Conservation (phyloP, 2,329 filamentous ascomycete species). For the Ophiognomonia clavigignenti-juglandacearum region DNA sequence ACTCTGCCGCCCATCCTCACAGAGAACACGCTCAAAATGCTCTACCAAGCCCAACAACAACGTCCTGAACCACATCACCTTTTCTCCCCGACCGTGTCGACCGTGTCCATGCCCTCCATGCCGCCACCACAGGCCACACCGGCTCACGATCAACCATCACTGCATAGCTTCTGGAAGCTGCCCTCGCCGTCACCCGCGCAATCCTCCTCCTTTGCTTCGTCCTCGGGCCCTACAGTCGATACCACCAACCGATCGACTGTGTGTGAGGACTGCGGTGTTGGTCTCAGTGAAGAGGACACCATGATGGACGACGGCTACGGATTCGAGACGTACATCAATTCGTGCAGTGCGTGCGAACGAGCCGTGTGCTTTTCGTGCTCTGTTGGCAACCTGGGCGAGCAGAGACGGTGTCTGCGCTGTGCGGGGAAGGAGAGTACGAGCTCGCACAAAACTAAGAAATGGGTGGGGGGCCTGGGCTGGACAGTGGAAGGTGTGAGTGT, state of each 20-base stretch:
- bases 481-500: too few species aligned
- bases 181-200: slow-evolving; percentile 26
- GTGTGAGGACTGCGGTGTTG: slow-evolving; percentile 49
- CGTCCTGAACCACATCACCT: slow-evolving; percentile 17
- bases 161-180: slow-evolving; percentile 60
- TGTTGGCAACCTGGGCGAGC: slow-evolving; percentile 51
- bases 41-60: slow-evolving; percentile 51
- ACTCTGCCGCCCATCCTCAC: background rate
- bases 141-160: slow-evolving; percentile 40
- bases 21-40: slow-evolving; percentile 54
- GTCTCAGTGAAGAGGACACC: slow-evolving; percentile 25
- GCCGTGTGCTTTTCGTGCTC: slow-evolving; percentile 56
- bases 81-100: slow-evolving; percentile 14
- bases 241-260: slow-evolving; percentile 23
- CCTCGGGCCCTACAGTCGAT: slow-evolving; percentile 17
- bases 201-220: slow-evolving; percentile 11
- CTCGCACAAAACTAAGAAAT: slow-evolving; percentile 18
- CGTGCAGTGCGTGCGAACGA: slow-evolving; percentile 48
- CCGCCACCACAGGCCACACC: slow-evolving; percentile 15
- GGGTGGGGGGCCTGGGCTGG: slow-evolving; percentile 8
- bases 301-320: slow-evolving; percentile 35
- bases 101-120: slow-evolving; percentile 8
- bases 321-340: slow-evolving; percentile 22
- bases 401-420: slow-evolving; percentile 49
- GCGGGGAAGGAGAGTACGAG: slow-evolving; percentile 28